These are phyloP conservation scores for Edaphochlamys debaryana DNA, from an alignment of 139 green algal genomes.

Conservation along the genomic window DNA sequence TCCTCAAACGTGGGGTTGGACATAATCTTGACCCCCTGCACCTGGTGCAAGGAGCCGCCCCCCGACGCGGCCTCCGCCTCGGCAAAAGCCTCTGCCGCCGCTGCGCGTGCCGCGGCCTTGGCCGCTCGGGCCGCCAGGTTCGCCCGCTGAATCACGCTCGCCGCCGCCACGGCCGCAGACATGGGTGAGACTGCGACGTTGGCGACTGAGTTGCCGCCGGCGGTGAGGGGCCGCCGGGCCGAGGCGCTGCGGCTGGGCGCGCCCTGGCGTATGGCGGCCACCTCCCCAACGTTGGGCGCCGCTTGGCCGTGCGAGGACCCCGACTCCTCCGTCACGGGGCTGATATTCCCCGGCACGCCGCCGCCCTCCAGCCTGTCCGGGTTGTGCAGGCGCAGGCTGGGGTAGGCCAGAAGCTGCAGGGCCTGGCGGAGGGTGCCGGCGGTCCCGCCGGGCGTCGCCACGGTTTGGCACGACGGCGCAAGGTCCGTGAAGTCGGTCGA, in stretches of 20 bases:
- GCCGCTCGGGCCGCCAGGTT: background rate
- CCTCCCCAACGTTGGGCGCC: too few species aligned
- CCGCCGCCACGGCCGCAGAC: background rate
- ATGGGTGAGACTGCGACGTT: background rate
- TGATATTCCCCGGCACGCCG: too few species aligned
- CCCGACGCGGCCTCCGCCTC: background rate
- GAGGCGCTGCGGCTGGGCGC: too few species aligned
- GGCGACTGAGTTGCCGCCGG: background rate
- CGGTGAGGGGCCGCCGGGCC: background rate
- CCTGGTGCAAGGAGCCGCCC: background rate
- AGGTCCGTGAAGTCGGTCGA: background rate
- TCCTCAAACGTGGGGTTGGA: background rate
- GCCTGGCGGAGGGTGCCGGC: background rate
- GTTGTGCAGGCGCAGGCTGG: constrained; percentile 5
- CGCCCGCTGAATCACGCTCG: background rate
- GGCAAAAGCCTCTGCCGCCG: background rate
- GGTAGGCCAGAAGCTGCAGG: constrained; percentile 17
- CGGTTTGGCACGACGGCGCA: too few species aligned
- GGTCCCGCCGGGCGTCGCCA: background rate
- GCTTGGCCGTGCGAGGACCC: background rate
- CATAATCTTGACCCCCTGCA: too few species aligned
- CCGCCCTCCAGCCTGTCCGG: too few species aligned
- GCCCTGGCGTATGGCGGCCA: background rate
- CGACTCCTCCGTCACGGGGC: too few species aligned
- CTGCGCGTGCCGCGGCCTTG: background rate